Evolutionary conservation across 805 yeast genomes (phyloP).

Genomic region (Lachancea lanzarotensis): DNA sequence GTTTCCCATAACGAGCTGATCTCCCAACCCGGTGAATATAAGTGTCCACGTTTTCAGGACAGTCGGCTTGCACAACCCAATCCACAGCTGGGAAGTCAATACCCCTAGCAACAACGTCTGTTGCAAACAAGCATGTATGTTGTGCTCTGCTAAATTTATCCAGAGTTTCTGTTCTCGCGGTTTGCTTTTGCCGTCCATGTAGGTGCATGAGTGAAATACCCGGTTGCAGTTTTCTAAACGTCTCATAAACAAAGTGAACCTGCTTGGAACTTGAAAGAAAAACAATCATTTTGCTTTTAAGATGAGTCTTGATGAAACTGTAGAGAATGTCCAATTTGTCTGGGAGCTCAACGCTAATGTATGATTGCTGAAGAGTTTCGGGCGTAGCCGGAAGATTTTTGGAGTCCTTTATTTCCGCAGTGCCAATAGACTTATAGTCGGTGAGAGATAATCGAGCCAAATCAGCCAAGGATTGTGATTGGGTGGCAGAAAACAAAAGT

Average conservation of each 20-base stretch:
- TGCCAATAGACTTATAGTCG: constrained; percentile 42
- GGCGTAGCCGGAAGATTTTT: constrained; percentile 73
- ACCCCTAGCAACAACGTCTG: constrained; percentile 90
- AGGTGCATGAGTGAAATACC: constrained; percentile 82
- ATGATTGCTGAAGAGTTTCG: constrained; percentile 75
- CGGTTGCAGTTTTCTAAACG: constrained; percentile 81
- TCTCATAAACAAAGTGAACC: constrained; percentile 82
- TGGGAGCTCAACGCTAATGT: constrained; percentile 59
- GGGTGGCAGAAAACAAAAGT: constrained; percentile 80
- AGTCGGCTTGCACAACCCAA: constrained; percentile 91
- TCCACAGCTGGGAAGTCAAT: constrained; percentile 88
- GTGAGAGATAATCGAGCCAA: constrained; percentile 61
- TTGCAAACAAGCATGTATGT: constrained; percentile 76
- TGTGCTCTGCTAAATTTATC: constrained; percentile 70
- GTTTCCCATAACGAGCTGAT: constrained; percentile 79
- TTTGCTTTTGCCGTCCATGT: constrained; percentile 86
- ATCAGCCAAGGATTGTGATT: constrained; percentile 73
- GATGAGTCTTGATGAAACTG: constrained; percentile 79
- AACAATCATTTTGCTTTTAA: constrained; percentile 72
- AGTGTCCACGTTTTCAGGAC: constrained; percentile 86
- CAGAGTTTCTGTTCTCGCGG: constrained; percentile 79
- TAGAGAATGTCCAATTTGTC: constrained; percentile 82
- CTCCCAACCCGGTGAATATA: constrained; percentile 90
- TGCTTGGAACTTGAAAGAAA: constrained; percentile 85
- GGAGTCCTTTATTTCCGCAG: constrained; percentile 39